phyloP scores from a whole-genome alignment of 2,329 filamentous ascomycete genomes.

The Pezicula carpinea region DNA sequence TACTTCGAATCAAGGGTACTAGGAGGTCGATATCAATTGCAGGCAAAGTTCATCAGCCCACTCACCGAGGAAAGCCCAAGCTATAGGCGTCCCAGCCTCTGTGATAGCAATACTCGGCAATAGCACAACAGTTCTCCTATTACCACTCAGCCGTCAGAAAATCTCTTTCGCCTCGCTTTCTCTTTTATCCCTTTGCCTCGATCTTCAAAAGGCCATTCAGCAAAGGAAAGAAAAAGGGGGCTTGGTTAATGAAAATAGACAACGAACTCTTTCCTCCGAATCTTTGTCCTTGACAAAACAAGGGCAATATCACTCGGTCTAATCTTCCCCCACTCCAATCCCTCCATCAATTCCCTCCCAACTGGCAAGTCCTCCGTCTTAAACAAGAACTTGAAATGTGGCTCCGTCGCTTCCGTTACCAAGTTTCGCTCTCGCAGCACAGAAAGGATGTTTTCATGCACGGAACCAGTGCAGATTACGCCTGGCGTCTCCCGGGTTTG shows the following conservation, averaged over 20 bases:
- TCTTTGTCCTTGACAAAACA: conserved; percentile 49
- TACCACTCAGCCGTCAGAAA: neutral
- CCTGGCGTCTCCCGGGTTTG: conserved; percentile 18
- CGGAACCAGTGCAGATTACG: conserved; percentile 39
- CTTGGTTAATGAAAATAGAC: neutral
- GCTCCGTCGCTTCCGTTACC: conserved; percentile 20
- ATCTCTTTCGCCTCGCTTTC: too few relatives aligned
- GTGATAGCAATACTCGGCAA: conserved; percentile 44
- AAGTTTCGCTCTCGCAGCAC: conserved; percentile 26
- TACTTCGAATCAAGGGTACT: too few relatives aligned
- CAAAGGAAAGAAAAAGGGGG: too few relatives aligned
- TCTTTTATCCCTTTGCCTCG: too few relatives aligned
- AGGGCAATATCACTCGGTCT: conserved; percentile 47
- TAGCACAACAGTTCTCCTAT: conserved; percentile 36
- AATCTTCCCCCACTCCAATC: conserved; percentile 52
- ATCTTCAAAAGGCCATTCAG: too few relatives aligned
- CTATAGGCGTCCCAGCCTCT: conserved; percentile 44
- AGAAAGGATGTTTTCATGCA: conserved; percentile 33
- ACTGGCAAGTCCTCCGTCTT: conserved; percentile 39
- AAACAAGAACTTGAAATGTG: conserved; percentile 55
- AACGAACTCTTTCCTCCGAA: conserved; percentile 34
- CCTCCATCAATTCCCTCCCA: conserved; percentile 34
- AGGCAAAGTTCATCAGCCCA: too few relatives aligned
- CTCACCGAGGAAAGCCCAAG: conserved; percentile 53
- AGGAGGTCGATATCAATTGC: too few relatives aligned